Conservation (phyloP, 2,329 filamentous ascomycete genomes). For the Scedosporium minutisporum region DNA sequence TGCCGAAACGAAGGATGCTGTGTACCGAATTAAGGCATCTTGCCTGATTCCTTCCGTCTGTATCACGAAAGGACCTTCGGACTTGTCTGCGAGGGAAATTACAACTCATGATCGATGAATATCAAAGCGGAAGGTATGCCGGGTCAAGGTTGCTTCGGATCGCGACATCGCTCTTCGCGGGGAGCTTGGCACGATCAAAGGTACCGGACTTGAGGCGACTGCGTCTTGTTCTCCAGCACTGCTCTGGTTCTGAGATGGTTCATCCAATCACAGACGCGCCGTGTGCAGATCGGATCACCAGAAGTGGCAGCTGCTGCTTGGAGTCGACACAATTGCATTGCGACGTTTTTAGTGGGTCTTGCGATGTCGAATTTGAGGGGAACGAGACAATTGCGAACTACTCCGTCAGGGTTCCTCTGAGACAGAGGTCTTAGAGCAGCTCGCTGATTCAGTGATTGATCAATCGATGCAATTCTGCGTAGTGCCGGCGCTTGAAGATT, state of each 20-base stretch:
- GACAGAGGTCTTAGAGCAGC: too few species aligned
- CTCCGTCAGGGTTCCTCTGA: too few species aligned
- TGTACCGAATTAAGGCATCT: not conserved
- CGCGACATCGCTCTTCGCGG: not conserved
- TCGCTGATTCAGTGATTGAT: too few species aligned
- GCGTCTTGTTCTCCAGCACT: not conserved
- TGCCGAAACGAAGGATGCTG: not conserved
- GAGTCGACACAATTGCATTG: too few species aligned
- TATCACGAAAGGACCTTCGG: not conserved
- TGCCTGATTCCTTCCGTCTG: not conserved
- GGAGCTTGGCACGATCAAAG: not conserved
- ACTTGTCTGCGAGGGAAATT: not conserved
- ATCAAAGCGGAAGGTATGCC: not conserved
- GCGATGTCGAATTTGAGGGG: too few species aligned
- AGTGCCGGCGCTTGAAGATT: too few species aligned
- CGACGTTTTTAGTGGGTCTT: too few species aligned
- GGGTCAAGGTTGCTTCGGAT: not conserved
- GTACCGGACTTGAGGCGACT: not conserved
- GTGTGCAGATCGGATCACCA: not conserved
- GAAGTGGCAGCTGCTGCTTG: not conserved
- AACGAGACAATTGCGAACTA: too few species aligned
- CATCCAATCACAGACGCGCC: not conserved
- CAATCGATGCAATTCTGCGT: too few species aligned
- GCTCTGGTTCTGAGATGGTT: not conserved
- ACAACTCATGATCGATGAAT: not conserved